Evolutionary conservation across 1,139 yeast species (phyloP).

Genomic region (Sugiyamaella sp.): DNA sequence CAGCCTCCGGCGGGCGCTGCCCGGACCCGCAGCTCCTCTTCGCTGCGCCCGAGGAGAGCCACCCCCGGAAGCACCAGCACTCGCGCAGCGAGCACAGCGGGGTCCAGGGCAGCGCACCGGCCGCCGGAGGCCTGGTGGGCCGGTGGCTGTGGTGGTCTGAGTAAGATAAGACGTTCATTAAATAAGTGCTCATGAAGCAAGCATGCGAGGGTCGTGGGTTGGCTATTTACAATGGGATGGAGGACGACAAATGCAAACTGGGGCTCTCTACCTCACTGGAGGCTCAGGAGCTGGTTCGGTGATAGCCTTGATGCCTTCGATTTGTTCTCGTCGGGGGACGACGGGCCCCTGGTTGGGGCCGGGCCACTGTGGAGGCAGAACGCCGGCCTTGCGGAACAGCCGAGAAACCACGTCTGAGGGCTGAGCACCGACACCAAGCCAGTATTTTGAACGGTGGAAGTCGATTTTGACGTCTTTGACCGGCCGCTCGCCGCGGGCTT

Average conservation of each 20-base stretch:
- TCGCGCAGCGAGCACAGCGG: too few relatives aligned
- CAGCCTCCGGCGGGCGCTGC: not conserved
- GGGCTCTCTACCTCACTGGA: not conserved
- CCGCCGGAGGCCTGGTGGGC: too few relatives aligned
- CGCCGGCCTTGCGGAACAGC: conserved; percentile 64
- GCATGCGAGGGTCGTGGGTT: not conserved
- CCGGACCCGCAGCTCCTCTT: too few relatives aligned
- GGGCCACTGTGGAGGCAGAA: conserved; percentile 72
- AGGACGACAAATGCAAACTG: not conserved
- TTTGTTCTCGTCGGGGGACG: conserved; percentile 25
- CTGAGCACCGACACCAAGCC: conserved; percentile 99
- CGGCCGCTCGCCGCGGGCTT: conserved; percentile 57
- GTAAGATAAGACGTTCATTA: not conserved
- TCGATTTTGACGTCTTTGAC: conserved; percentile 81
- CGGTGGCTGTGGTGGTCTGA: too few relatives aligned
- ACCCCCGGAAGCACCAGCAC: too few relatives aligned
- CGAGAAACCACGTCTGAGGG: conserved; percentile 82
- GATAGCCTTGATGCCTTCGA: not conserved
- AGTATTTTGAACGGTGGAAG: conserved; percentile 89
- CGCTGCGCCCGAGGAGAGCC: too few relatives aligned
- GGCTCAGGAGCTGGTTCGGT: not conserved
- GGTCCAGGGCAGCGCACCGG: too few relatives aligned
- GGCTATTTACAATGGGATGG: not conserved
- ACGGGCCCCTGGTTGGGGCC: conserved; percentile 39
- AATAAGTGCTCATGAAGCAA: not conserved